Evolutionary conservation across 139 green algal genomes (phyloP).

Genomic region (Chlorella sp.): DNA sequence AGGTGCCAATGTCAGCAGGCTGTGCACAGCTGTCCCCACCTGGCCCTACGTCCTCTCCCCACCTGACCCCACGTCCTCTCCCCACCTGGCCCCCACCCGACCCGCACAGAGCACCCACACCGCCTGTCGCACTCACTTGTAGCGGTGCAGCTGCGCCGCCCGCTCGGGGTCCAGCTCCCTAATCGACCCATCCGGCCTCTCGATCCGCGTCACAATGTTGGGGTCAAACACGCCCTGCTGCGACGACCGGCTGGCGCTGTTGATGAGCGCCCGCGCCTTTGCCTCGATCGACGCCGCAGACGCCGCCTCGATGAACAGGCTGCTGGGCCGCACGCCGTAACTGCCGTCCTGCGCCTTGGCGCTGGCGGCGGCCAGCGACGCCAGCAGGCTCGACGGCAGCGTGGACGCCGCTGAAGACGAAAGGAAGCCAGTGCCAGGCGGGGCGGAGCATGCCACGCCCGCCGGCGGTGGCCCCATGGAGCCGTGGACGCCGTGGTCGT

Average conservation of each 20-base stretch:
- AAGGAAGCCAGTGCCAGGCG: no score
- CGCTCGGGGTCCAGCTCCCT: constrained; percentile 10
- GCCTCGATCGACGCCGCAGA: constrained; percentile 4
- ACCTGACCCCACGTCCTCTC: no score
- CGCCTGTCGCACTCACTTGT: constrained; percentile 12
- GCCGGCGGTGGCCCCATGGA: no score
- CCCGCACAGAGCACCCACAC: no score
- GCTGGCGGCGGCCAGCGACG: no score
- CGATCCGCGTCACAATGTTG: not conserved
- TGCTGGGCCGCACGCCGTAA: no score
- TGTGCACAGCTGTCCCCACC: not conserved
- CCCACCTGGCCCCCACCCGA: no score
- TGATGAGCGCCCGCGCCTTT: constrained; percentile 9
- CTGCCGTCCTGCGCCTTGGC: no score
- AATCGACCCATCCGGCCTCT: constrained; percentile 8
- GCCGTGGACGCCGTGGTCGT: no score
- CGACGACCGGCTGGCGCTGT: constrained; percentile 5
- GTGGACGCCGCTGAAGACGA: no score
- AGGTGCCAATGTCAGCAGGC: not conserved
- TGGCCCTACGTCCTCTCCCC: not conserved
- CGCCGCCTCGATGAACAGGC: not conserved
- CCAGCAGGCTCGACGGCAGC: no score
- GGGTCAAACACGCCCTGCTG: not conserved
- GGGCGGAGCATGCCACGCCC: no score
- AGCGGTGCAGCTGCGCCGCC: constrained; percentile 13